phyloP scores from a whole-genome alignment of 495 filamentous ascomycete species.

The Podospora comata region DNA sequence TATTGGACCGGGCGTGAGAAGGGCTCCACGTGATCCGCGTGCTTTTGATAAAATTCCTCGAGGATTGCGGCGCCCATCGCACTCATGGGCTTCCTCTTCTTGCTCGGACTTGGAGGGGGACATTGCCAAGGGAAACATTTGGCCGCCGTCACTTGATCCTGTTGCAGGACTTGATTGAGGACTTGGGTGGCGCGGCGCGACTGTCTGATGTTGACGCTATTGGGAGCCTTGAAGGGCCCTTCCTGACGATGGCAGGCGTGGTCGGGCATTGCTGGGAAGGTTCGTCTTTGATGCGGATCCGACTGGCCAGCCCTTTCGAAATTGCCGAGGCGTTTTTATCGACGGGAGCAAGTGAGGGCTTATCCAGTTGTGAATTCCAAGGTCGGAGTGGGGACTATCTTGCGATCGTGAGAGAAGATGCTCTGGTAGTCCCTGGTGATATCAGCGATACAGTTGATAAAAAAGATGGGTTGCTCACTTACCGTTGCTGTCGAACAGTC shows the following conservation, averaged over 20 bases:
- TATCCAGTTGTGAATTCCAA: background rate
- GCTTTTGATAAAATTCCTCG: background rate
- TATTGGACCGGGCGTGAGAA: background rate
- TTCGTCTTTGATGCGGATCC: background rate
- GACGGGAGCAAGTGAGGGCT: background rate
- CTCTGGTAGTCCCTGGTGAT: background rate
- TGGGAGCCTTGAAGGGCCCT: background rate
- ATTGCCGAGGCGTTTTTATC: background rate
- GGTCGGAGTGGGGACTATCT: background rate
- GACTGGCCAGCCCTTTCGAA: background rate
- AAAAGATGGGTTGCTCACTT: background rate
- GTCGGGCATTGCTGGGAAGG: background rate
- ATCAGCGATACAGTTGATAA: background rate
- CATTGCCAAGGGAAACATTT: background rate
- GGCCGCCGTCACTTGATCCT: background rate
- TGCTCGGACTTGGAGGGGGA: background rate
- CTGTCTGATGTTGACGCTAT: background rate
- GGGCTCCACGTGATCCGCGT: background rate
- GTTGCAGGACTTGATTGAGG: background rate
- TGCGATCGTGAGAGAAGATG: background rate
- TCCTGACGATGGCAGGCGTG: background rate
- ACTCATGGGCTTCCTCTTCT: background rate
- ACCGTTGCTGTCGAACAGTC: background rate
- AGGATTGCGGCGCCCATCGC: background rate
- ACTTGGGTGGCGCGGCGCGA: background rate